A percentile compares a stretch with the other conserved stretches of the same genome.
Evolutionary conservation across 1,284 basidiomycete species (phyloP).

Genomic region (Ceratobasidium sp.): DNA sequence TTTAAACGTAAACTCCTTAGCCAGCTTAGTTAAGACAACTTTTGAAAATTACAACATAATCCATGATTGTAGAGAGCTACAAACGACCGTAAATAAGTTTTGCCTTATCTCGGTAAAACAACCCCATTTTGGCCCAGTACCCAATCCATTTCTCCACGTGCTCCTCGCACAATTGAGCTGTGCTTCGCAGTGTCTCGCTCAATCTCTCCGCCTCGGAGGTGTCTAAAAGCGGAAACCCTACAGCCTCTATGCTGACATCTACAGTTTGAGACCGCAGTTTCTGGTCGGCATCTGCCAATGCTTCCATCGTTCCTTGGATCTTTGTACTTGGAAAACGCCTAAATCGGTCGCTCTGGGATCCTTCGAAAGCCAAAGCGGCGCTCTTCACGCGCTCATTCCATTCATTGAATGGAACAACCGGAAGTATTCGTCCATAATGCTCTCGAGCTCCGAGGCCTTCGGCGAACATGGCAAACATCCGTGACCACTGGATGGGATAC

Average conservation of each 20-base stretch:
- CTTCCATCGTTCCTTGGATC: not conserved
- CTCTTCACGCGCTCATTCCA: not conserved
- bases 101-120: not conserved
- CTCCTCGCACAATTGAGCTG: not conserved
- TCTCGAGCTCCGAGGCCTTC: not conserved
- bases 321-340: not conserved
- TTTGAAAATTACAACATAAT: not conserved
- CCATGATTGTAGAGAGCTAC: not conserved
- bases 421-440: not conserved
- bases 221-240: not conserved
- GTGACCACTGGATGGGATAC: conserved; percentile 5
- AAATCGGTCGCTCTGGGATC: not conserved
- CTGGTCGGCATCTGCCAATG: not conserved
- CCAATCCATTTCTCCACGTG: conserved; percentile 16
- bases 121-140: not conserved
- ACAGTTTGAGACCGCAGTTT: not conserved
- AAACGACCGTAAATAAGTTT: not conserved
- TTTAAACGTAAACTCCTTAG: too few species aligned
- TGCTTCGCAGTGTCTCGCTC: not conserved
- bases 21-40: too few species aligned
- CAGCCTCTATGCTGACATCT: not conserved
- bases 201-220: not conserved
- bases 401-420: not conserved
- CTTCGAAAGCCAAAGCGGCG: not conserved
- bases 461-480: not conserved